These are phyloP conservation scores for Pythium pyrilobum DNA, from an alignment of 352 stramenopile species.

Conservation along the genomic window DNA sequence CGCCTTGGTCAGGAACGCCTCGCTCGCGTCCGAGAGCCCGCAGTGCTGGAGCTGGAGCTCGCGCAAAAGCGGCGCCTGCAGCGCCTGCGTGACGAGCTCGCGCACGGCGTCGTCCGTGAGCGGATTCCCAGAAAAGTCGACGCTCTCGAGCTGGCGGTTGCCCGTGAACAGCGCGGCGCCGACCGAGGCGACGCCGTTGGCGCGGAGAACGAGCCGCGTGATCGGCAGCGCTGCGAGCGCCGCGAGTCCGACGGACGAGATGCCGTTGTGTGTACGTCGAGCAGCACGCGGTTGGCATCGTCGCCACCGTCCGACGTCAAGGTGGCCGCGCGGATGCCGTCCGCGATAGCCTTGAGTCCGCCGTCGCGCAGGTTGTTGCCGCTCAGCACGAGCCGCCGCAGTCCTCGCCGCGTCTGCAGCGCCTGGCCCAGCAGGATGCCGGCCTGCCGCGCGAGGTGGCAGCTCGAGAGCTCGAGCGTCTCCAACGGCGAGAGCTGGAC, in stretches of 20 bases:
- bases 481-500: constrained; percentile 28
- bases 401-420: constrained; percentile 24
- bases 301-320: background rate
- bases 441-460: constrained; percentile 43
- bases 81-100: constrained; percentile 19
- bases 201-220: constrained; percentile 14
- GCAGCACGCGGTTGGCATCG: no score
- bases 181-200: constrained; percentile 34
- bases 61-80: constrained; percentile 9
- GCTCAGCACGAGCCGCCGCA: constrained; percentile 32
- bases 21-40: constrained; percentile 16
- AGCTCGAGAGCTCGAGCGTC: constrained; percentile 43
- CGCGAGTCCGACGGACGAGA: constrained; percentile 30
- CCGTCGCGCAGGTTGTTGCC: constrained; percentile 56
- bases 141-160: constrained; percentile 16
- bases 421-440: constrained; percentile 60
- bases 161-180: constrained; percentile 22
- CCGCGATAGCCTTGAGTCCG: constrained; percentile 39
- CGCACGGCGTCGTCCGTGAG: constrained; percentile 31
- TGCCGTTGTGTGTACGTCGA: no score
- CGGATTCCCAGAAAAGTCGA: constrained; percentile 30
- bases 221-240: constrained; percentile 23
- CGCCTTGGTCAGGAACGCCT: constrained; percentile 9
- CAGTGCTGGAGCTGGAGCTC: constrained; percentile 32
- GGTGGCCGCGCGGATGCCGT: constrained; percentile 23